Evolutionary conservation across 2,329 filamentous ascomycete genomes (phyloP).

Genomic region (Bipolaris gigantea): DNA sequence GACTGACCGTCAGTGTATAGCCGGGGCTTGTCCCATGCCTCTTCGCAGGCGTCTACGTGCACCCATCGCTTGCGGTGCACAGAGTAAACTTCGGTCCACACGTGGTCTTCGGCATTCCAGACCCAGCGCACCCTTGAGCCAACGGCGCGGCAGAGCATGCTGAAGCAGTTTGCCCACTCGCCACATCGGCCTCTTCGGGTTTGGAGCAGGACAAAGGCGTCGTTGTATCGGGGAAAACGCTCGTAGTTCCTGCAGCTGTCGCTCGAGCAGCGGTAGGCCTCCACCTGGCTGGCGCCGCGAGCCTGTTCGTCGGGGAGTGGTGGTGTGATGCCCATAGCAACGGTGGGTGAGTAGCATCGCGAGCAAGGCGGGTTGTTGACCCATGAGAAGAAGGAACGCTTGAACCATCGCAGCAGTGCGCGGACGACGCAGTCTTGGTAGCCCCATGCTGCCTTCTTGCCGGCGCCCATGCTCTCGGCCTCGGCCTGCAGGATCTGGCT

Average conservation of each 20-base stretch:
- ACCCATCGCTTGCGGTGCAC: conserved; percentile 92
- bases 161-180: conserved; percentile 98
- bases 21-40: conserved; percentile 90
- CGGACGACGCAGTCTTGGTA: conserved; percentile 97
- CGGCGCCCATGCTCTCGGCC: conserved; percentile 82
- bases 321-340: conserved; percentile 78
- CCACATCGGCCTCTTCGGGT: conserved; percentile 83
- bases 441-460: conserved; percentile 83
- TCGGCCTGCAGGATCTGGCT: conserved; percentile 83
- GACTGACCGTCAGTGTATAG: conserved; percentile 80
- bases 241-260: conserved; percentile 75
- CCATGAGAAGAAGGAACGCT: conserved; percentile 91
- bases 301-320: conserved; percentile 88
- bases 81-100: conserved; percentile 97
- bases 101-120: conserved; percentile 96
- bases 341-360: conserved; percentile 78
- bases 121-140: conserved; percentile 93
- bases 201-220: conserved; percentile 90
- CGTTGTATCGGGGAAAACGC: conserved; percentile 90
- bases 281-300: conserved; percentile 82
- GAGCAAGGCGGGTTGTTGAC: conserved; percentile 92
- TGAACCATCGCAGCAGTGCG: conserved; percentile 93
- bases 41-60: conserved; percentile 94
- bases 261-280: conserved; percentile 85
- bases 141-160: conserved; percentile 93